phyloP scores from a whole-genome alignment of 2,329 filamentous ascomycete genomes.

The Botrytis hyacinthi region DNA sequence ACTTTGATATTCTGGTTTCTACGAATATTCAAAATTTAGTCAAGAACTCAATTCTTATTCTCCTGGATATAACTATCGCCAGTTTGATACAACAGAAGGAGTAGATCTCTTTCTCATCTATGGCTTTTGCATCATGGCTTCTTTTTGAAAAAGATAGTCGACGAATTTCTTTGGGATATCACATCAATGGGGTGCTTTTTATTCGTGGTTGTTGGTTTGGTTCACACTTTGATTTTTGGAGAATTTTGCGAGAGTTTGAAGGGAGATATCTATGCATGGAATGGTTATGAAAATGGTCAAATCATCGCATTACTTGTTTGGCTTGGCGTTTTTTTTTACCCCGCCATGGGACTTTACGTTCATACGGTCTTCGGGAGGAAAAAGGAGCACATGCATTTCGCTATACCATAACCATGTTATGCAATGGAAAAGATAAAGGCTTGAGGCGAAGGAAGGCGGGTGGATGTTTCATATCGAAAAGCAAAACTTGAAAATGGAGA shows the following conservation, averaged over 20 bases:
- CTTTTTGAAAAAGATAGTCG: constrained; percentile 16
- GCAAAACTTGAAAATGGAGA: neutral
- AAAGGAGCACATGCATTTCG: constrained; percentile 4
- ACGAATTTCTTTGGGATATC: constrained; percentile 17
- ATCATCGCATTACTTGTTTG: constrained; percentile 5
- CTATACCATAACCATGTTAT: neutral
- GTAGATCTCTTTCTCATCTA: constrained; percentile 12
- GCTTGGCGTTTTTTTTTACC: neutral
- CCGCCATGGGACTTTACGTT: neutral
- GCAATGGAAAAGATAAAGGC: neutral
- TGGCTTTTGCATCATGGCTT: constrained; percentile 14
- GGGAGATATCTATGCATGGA: constrained; percentile 1
- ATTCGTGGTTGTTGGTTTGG: neutral
- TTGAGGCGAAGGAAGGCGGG: neutral
- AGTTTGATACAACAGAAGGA: constrained; percentile 1
- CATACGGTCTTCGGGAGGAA: neutral
- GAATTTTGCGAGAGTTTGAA: neutral
- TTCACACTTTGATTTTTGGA: neutral
- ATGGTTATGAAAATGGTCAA: constrained; percentile 1
- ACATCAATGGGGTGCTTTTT: constrained; percentile 1
- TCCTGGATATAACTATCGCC: constrained; percentile 11
- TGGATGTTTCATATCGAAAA: neutral
- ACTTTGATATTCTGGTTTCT: neutral
- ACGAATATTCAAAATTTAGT: constrained; percentile 9
- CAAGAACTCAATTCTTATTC: constrained; percentile 9